Evolutionary conservation across 768 basidiomycete genomes (phyloP).

Genomic region (Botryobasidium botryosum): DNA sequence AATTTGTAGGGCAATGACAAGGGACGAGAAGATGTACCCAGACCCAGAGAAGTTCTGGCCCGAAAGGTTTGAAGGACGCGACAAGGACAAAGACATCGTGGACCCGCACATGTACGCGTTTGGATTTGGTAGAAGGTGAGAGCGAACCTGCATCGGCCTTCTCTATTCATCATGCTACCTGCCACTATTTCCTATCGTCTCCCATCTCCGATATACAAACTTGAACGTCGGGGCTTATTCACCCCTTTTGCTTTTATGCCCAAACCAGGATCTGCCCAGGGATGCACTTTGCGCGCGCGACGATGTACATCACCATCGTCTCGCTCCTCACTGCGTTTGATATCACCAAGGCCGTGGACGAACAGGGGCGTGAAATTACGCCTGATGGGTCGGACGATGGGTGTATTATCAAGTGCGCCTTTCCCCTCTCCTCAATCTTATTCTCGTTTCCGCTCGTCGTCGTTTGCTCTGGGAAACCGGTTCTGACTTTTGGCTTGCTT

Average conservation of each 20-base stretch:
- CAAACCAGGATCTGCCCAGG: conserved; percentile 15
- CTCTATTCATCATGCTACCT: not conserved
- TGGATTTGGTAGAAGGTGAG: conserved; percentile 1
- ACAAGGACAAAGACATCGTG: not conserved
- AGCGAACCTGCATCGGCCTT: not conserved
- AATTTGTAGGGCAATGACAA: conserved; percentile 1
- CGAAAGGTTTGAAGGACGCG: not conserved
- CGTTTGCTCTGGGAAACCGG: no score
- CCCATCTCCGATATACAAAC: no score
- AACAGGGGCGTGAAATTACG: conserved; percentile 11
- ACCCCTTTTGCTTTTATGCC: no score
- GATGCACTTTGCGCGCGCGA: conserved; percentile 17
- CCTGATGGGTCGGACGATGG: no score
- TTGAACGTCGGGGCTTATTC: no score
- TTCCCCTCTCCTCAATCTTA: no score
- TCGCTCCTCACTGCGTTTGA: conserved; percentile 13
- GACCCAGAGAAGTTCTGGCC: conserved; percentile 3
- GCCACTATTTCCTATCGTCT: not conserved
- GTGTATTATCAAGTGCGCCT: no score
- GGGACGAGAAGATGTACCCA: conserved; percentile 1
- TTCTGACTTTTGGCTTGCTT: no score
- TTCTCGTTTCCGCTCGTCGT: no score
- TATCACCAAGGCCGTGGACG: conserved; percentile 12
- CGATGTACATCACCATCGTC: conserved; percentile 18
- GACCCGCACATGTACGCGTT: not conserved